A percentile compares a stretch with the other conserved stretches of the same genome.
Evolutionary conservation across 129 eudicot genomes (phyloP).

Genomic region (Oenanthe sinensis): DNA sequence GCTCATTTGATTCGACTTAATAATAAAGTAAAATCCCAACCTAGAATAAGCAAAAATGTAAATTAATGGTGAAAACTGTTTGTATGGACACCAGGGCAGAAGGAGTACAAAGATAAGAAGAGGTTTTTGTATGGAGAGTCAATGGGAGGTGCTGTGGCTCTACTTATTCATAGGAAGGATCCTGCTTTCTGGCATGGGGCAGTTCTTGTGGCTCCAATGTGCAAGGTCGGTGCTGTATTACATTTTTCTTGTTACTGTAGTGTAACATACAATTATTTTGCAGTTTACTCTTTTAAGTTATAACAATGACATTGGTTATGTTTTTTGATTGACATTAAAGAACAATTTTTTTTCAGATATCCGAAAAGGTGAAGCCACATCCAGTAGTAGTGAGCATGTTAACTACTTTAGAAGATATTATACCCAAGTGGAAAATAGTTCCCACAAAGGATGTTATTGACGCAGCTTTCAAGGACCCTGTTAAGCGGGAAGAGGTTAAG

Average conservation of each 20-base stretch:
- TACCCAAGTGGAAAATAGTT: slow-evolving; percentile 98
- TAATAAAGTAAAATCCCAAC: background rate
- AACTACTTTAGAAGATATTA: slow-evolving; percentile 75
- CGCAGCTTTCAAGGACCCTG: slow-evolving; percentile 91
- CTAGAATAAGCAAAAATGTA: background rate
- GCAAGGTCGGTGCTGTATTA: slow-evolving; percentile 48
- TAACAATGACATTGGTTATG: background rate
- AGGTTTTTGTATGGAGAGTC: slow-evolving; percentile 96
- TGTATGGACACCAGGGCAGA: slow-evolving; percentile 32
- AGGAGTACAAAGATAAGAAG: slow-evolving; percentile 50
- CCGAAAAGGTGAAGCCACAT: slow-evolving; percentile 98
- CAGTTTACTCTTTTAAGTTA: background rate
- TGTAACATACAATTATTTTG: background rate
- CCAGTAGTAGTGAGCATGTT: slow-evolving; percentile 68
- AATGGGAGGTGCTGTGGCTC: slow-evolving; percentile 96
- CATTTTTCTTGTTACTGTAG: background rate
- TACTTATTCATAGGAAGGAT: slow-evolving; percentile 69
- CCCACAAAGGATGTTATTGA: slow-evolving; percentile 88
- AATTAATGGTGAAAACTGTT: background rate
- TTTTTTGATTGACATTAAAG: background rate
- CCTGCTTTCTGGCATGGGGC: slow-evolving; percentile 96
- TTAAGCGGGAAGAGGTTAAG: slow-evolving; percentile 69
- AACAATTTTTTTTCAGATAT: slow-evolving; percentile 37
- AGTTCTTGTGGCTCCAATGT: slow-evolving; percentile 92
- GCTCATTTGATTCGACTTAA: background rate